Base-by-base conservation (phyloP, 805 yeast species). In the Yueomyces sinensis region DNA sequence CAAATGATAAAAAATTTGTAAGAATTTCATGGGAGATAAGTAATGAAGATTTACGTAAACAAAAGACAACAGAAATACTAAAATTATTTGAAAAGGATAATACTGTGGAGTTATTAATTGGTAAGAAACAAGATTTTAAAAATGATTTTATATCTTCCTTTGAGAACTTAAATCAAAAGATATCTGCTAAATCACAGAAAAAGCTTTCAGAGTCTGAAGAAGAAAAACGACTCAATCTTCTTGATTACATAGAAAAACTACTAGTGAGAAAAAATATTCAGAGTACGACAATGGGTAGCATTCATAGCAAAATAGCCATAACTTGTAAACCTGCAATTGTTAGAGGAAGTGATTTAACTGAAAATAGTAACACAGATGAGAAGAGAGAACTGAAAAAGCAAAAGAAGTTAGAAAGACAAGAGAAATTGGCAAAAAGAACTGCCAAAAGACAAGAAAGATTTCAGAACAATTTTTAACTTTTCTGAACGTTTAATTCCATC, bases 1-100 rank as follows among this genome's bases (percentile, higher is more conserved):
- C 34, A 9, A 17, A 29, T 16, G 47, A 43, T 9, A 40, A 62
- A n/a, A 74, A 74, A 42, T 54, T 63, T 23, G 53, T 74, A 24
- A 65, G 65, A 30, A 49, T 74, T 3, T 63, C 74, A 9, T 74
- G 80, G 80, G 65, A 67, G 32, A 74, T 74, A 16, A 65, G 67
- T n/a, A 50, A 56, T 24, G 63, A 66, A 29, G 81, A 74, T 50
- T 54, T 74, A 37, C 49, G 46, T 19, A 63, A 66, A 27, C 81
- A 74, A 39, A 74, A 74, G 46, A 55, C 57, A 13, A 60, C 62
- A 35, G 81, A 74, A 43, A 66, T 74, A 14, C 45, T 54, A 28
- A 48, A 54, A 3, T 64, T 69, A 15, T 41, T 72, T 38, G 54
- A 58, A 27, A 70, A 64, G 37, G 74, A 70, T 4, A 48, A 49